Base-by-base conservation (phyloP, 2,329 filamentous ascomycete species). In the Stachybotrys elegans region DNA sequence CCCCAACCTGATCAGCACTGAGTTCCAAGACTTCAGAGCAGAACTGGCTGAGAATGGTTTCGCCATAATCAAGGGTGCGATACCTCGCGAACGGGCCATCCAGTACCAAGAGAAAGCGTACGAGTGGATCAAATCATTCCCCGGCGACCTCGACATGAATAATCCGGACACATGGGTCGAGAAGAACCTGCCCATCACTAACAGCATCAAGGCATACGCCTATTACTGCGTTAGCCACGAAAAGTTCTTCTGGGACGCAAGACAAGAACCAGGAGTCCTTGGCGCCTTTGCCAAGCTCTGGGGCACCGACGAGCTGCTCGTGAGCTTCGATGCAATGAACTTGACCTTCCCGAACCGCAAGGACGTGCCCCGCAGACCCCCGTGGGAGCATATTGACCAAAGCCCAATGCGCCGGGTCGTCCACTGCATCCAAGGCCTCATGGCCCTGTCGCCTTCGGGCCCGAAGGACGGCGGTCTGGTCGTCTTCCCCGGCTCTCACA, bases 11-110 rank as follows among this genome's bases (percentile, higher is more conserved):
- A n/a, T n/a, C n/a, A n/a, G n/a, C n/a, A n/a, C n/a, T n/a, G n/a
- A n/a, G n/a, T n/a, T n/a, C n/a, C n/a, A n/a, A n/a, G n/a, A n/a
- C n/a, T n/a, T n/a, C n/a, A n/a, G n/a, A n/a, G n/a, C n/a, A n/a
- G 61, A 67, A 16, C 53, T 58, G n/a, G 32, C 49, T 17, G 49
- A 47, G 6, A 38, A 75, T 43, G 71, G 71, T 4, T 74, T 58
- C 48, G 67, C 65, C 1, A 61, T 75, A 14, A 56, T 75, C 43
- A 73, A 73, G 44, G 65, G 64, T 2, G 69, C 69, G 1, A 64
- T 75, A 35, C 66, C 70, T 1, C 52, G 48, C 2, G 69, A 69
- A 17, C 58, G 59, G 22, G 70, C 69, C 2, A 47, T 59, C 8
- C 48, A 52, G 9, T 70, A 70, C 50, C 49, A 54, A 12, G 44